Base-by-base conservation (phyloP, 208 protist species). In the Acanthamoeba castellanii region DNA sequence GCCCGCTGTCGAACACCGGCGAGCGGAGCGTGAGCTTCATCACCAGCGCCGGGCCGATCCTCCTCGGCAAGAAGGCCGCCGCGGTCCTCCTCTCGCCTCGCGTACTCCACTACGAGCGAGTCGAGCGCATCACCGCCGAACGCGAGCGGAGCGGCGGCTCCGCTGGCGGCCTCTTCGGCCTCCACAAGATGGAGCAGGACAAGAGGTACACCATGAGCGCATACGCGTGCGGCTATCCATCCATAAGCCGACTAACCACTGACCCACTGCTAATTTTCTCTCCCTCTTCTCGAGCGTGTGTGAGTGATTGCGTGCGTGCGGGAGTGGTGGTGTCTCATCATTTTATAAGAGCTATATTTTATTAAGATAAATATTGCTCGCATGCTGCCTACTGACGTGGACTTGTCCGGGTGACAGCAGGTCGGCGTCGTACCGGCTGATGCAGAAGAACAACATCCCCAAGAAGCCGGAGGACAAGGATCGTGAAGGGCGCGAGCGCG, bases 401-500 rank as follows among this genome's bases (percentile, higher is more conserved):
- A 11, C 34, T 87, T 87, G 18, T 3, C 1, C 78, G 27, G 9
- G 7, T 61, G 45, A 87, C 25, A 55, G 50, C 82, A 89, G 30
- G 55, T 66, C 47, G 82, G 6, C 82, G 22, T 89, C 55, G 27
- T 68, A 30, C 18, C 82, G 55, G 20, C 50, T 68, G 82, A 13
- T 89, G 42, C 74, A 84, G 74, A 89, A 89, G 25, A 66, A 32
- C 52, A 61, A 25, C 14, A 89, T 52, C 42, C 47, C 34, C 74
- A 45, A 57, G 52, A 89, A 61, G 55, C 55, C 82, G 9, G 52
- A 89, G 34, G 82, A 57, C 8, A 87, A 87, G 78, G 50, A 87
- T 14, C 37, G 50, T 0, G 37, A 78, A 22, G 61, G 25, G 61
- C 61, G 61, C 9, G 82, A 89, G 47, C 82, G 82, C n/a, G 82